Base-by-base conservation (phyloP, 768 basidiomycete genomes). In the Crassisporium funariophilum region DNA sequence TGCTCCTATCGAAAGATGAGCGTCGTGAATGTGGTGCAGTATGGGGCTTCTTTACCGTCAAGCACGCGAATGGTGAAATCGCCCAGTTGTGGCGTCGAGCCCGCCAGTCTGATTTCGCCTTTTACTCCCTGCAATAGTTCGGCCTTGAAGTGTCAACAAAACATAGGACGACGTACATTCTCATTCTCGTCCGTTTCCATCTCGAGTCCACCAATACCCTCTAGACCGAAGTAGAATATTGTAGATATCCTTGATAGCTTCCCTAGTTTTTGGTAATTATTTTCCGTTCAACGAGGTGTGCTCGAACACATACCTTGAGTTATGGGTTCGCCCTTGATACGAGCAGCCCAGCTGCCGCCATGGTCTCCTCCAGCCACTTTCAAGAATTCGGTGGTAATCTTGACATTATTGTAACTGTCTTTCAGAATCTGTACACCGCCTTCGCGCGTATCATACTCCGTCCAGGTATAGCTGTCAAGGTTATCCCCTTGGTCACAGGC, bases 331-430 rank as follows among this genome's bases (percentile, higher is more conserved):
- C 91, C 91, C 59, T 83, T 87, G 53, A 95, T 78, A 45, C 93
- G 82, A 9, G 82, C 86, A 54, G 86, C 91, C 91, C 91, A 94
- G 64, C 87, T 91, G 13, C 93, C 92, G 12, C 91, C 90, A 60
- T 90, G 78, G 10, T 79, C 76, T 10, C 88, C 91, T 35, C 85
- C 89, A 12, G 86, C 76, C n/a, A 92, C 72, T 64, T 97, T 97
- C 44, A 97, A 68, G 54, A 93, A 85, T 56, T 90, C 84, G 6
- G 89, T 92, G 2, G 84, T 88, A 20, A 98, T 74, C 62, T 86
- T 75, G 39, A 95, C 83, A 54, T 95, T 97, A 66, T 95, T 97
- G 47, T 69, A 63, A 21, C 78, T 72, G 63, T 98, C 95, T 47
- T 83, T 78, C 40, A 98, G 71, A 43, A 91, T 81, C 66, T 98